Evolutionary conservation across 768 basidiomycete species (phyloP), one percentile per base, ranked within the genome.

Genomic region (Russula olivacea): DNA sequence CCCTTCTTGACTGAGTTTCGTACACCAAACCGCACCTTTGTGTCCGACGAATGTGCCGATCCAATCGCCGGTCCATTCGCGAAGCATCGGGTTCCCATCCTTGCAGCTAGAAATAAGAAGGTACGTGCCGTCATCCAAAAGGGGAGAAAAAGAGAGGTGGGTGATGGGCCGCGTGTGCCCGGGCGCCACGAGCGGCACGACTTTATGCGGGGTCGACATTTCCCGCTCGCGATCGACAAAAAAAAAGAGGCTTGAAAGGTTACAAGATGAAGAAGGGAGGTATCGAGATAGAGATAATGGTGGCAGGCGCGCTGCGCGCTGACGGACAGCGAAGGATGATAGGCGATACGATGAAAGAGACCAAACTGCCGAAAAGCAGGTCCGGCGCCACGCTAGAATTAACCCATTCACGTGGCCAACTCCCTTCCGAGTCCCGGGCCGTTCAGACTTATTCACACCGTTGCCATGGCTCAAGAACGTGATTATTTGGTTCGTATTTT

Each of bases 21-120:
- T 90, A 68, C 90, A 87, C 96, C 96, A 99, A 4, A 99, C 96
- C 9, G 96, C 96, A 69, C 96, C 97, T 74, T 92, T 91, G 76
- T 91, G 89, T 25, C 89, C 89, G 47, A 91, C 79, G 73, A 91
- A 92, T 19, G 89, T 91, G 41, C 97, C 97, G 72, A 97, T 91
- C 97, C 97, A 99, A 75, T 99, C 97, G 38, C 96, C 96, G 59
- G 92, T 91, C 95, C 95, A 96, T 71, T 93, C 89, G 71, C 93
- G 85, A 68, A 97, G 78, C 92, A 96, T 95, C 50, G 93, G 95
- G 70, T 93, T 98, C 38, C 97, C 97, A 80, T 98, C 97, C 77
- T 98, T 99, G 80, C 97, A 98, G 69, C 91, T 90, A 61, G 95
- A 98, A 71, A 98, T 89, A 66, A 99, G 82, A 66, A 98, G 78